Evolutionary conservation across 768 basidiomycete species (phyloP).

Genomic region (Kwoniella europaea): DNA sequence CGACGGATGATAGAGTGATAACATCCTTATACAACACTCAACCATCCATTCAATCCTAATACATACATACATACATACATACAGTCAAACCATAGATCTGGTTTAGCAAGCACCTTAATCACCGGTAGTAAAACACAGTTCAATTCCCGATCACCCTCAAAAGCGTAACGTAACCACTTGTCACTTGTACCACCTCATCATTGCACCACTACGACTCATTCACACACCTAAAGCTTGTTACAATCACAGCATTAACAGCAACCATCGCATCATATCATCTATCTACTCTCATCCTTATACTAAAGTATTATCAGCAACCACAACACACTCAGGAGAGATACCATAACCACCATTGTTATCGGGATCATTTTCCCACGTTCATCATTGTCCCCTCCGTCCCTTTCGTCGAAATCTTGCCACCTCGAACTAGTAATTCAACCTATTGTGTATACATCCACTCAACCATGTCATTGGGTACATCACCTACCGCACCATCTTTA

Average conservation of each 20-base stretch:
- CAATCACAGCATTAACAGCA: too few species aligned
- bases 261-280: too few species aligned
- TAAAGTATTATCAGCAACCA: too few species aligned
- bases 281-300: too few species aligned
- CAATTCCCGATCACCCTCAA: too few species aligned
- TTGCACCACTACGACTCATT: too few species aligned
- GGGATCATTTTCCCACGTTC: neutral
- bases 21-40: neutral
- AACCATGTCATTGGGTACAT: conserved; percentile 24
- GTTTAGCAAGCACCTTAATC: neutral
- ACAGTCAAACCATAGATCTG: neutral
- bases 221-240: too few species aligned
- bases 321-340: neutral
- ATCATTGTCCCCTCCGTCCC: neutral
- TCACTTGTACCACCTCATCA: too few species aligned
- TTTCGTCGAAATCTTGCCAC: neutral
- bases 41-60: neutral
- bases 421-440: neutral
- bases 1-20: neutral
- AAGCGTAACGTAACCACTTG: too few species aligned
- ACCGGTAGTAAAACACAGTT: neutral
- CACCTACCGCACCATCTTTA: conserved; percentile 32
- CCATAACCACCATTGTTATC: neutral
- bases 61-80: too few species aligned
- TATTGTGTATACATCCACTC: neutral